These are phyloP conservation scores for Plasmopara viticola DNA, from an alignment of 352 stramenopile species.

Conservation along the genomic window DNA sequence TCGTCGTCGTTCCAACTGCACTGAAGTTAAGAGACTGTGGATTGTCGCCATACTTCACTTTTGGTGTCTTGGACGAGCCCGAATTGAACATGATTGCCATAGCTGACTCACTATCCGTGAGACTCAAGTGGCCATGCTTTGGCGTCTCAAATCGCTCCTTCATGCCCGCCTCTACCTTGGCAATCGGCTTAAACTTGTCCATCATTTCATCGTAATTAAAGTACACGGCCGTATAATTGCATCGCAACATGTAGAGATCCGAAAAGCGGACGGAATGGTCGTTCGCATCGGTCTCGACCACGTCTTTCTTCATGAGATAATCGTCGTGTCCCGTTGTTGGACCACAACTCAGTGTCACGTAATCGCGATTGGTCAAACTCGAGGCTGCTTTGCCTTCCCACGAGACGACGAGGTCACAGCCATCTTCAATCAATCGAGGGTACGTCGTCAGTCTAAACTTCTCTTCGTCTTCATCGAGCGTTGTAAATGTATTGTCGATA, in stretches of 20 bases:
- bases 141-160: slow-evolving; percentile 43
- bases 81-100: slow-evolving; percentile 77
- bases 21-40: slow-evolving; percentile 17
- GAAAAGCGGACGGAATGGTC: slow-evolving; percentile 49
- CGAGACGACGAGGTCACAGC: slow-evolving; percentile 44
- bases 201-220: slow-evolving; percentile 31
- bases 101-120: slow-evolving; percentile 40
- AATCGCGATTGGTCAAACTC: slow-evolving; percentile 31
- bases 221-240: slow-evolving; percentile 58
- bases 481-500: slow-evolving; percentile 1
- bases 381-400: slow-evolving; percentile 21
- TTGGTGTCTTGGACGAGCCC: slow-evolving; percentile 36
- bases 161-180: slow-evolving; percentile 37
- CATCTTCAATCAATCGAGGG: slow-evolving; percentile 34
- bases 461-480: background rate
- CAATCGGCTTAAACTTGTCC: slow-evolving; percentile 22
- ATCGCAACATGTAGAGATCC: slow-evolving; percentile 65
- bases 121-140: slow-evolving; percentile 67
- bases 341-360: slow-evolving; percentile 62
- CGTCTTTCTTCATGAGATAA: slow-evolving; percentile 34
- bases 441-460: slow-evolving; percentile 31
- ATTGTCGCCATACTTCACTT: slow-evolving; percentile 36
- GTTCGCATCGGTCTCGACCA: slow-evolving; percentile 25
- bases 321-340: slow-evolving; percentile 39
- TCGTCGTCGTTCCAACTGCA: slow-evolving; percentile 39